phyloP scores from a whole-genome alignment of 2,329 filamentous ascomycete genomes.

The Bipolaris victoriae region DNA sequence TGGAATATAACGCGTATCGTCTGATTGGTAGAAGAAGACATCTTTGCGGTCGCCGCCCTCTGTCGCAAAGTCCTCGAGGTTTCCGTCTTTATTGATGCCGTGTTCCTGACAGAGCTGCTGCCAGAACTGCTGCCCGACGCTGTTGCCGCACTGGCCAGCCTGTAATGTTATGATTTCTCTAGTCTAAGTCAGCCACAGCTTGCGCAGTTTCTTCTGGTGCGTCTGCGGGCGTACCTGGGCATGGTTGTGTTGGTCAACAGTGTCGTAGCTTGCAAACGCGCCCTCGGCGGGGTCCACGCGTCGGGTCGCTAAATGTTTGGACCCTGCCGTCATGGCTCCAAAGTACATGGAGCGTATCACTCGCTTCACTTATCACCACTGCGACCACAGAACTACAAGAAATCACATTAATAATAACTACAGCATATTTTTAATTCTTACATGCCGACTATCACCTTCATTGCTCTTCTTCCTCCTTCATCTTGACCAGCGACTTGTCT shows the following conservation, averaged over 20 bases:
- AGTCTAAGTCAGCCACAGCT: constrained; percentile 16
- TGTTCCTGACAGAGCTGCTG: constrained; percentile 98
- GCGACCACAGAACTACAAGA: neutral
- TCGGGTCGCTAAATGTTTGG: constrained; percentile 26
- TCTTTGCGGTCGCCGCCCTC: constrained; percentile 98
- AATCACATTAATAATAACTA: neutral
- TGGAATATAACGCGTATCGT: constrained; percentile 97
- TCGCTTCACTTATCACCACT: neutral
- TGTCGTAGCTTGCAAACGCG: constrained; percentile 40
- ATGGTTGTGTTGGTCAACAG: constrained; percentile 38
- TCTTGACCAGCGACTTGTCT: constrained; percentile 27
- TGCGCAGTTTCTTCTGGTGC: neutral
- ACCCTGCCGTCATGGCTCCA: constrained; percentile 14
- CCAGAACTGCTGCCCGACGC: constrained; percentile 98
- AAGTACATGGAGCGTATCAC: neutral
- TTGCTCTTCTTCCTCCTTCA: constrained; percentile 11
- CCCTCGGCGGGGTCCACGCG: constrained; percentile 38
- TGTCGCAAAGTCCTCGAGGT: constrained; percentile 95
- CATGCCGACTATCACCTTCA: neutral
- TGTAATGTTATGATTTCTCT: constrained; percentile 99
- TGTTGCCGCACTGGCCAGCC: constrained; percentile 99
- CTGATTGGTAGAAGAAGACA: constrained; percentile 98
- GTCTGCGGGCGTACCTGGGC: constrained; percentile 43
- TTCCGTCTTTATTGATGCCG: constrained; percentile 96
- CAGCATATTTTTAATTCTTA: neutral